Conservation (phyloP, 176 grass and related monocot genomes). For the Calamus simplicifolius region DNA sequence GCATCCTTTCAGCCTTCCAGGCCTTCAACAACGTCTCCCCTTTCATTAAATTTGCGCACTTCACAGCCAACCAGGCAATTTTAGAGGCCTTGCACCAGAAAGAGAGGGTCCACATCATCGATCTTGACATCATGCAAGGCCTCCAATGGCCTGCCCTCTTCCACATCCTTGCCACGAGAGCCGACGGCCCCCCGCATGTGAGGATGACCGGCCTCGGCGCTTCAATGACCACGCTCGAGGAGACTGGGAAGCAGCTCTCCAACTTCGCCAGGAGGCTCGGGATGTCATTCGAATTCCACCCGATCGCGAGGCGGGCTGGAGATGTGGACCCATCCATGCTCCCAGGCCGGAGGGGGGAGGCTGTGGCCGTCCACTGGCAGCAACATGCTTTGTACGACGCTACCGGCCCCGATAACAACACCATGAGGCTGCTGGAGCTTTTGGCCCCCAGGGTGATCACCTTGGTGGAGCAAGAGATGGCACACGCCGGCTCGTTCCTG, state of each 20-base stretch:
- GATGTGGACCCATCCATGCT: slow-evolving; percentile 18
- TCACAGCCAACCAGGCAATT: slow-evolving; percentile 41
- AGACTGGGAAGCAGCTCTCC: slow-evolving; percentile 42
- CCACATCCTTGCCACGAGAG: slow-evolving; percentile 32
- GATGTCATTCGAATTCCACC: slow-evolving; percentile 51
- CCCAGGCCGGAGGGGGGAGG: slow-evolving; percentile 24
- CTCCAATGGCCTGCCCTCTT: slow-evolving; percentile 57
- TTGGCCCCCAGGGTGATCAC: slow-evolving; percentile 38
- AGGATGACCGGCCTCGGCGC: slow-evolving; percentile 40
- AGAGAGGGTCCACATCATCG: slow-evolving; percentile 34
- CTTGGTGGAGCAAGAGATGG: slow-evolving; percentile 49
- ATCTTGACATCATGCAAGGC: slow-evolving; percentile 44
- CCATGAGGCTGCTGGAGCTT: slow-evolving; percentile 34
- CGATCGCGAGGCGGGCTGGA: slow-evolving; percentile 29
- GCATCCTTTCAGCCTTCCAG: slow-evolving; percentile 39
- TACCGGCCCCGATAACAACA: slow-evolving; percentile 24
- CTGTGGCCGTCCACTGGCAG: slow-evolving; percentile 49
- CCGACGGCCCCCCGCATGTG: slow-evolving; percentile 22
- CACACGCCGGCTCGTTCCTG: slow-evolving; percentile 26
- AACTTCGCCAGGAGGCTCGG: slow-evolving; percentile 37
- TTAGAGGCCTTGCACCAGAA: slow-evolving; percentile 30
- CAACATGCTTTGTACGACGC: slow-evolving; percentile 50
- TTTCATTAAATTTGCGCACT: slow-evolving; percentile 28
- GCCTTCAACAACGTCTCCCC: slow-evolving; percentile 41
- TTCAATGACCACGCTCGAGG: slow-evolving; percentile 24